These are phyloP conservation scores for Aspergillus fijiensis DNA, from an alignment of 2,329 filamentous ascomycete genomes.

Conservation along the genomic window DNA sequence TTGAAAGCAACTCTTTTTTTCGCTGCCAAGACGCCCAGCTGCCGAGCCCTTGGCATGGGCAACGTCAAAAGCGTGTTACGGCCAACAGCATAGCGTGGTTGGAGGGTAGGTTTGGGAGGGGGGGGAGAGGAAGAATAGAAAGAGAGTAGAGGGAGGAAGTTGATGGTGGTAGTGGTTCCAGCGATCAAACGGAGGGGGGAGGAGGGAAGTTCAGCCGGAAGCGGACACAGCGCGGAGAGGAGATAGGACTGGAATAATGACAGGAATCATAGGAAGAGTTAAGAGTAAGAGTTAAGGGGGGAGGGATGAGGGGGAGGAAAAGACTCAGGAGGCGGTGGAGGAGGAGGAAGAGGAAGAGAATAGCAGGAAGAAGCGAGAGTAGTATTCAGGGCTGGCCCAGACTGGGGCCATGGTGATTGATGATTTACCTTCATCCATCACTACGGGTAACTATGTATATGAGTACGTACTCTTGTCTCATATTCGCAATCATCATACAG, in stretches of 20 bases:
- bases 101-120: not conserved
- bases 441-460: too few relatives aligned
- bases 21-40: slow-evolving; percentile 32
- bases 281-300: not conserved
- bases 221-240: not conserved
- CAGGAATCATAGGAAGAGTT: not conserved
- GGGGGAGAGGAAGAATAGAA: not conserved
- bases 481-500: too few relatives aligned
- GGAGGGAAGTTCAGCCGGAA: not conserved
- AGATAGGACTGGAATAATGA: not conserved
- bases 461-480: too few relatives aligned
- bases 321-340: not conserved
- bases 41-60: slow-evolving; percentile 34
- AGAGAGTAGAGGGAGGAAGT: not conserved
- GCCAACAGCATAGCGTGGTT: slow-evolving; percentile 3
- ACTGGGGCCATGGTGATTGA: too few relatives aligned
- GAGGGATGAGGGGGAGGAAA: not conserved
- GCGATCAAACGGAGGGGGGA: not conserved
- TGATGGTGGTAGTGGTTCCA: not conserved
- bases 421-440: too few relatives aligned
- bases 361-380: not conserved
- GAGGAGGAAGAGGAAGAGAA: not conserved
- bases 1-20: slow-evolving; percentile 11
- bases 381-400: too few relatives aligned
- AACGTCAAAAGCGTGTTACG: slow-evolving; percentile 16